These are phyloP conservation scores for Mortierella alpina DNA, from an alignment of 192 early-diverging fungal species.

Conservation along the genomic window DNA sequence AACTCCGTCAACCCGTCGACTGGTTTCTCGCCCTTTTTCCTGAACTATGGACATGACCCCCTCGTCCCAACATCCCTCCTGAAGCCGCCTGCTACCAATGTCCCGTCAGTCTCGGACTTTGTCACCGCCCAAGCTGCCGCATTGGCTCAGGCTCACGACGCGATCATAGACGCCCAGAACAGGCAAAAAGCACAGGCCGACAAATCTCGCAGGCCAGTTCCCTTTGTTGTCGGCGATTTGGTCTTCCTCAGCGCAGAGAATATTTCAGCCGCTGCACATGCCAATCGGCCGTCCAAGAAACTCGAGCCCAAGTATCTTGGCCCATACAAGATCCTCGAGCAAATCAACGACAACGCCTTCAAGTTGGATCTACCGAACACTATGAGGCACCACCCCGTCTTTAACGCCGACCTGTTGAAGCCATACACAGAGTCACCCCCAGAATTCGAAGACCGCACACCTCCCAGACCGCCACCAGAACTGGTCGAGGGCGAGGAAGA, in stretches of 20 bases:
- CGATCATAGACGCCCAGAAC: not conserved
- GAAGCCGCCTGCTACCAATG: constrained; percentile 12
- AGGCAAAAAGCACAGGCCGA: not conserved
- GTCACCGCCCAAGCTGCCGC: not conserved
- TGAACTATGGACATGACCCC: not conserved
- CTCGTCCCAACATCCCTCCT: not conserved
- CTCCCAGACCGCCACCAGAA: not conserved
- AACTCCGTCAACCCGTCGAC: constrained; percentile 49
- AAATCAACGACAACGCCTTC: constrained; percentile 1
- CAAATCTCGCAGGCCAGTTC: not conserved
- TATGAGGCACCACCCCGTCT: not conserved
- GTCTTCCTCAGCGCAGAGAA: constrained; percentile 5
- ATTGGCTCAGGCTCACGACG: not conserved
- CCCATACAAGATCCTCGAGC: constrained; percentile 7
- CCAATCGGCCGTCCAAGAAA: constrained; percentile 3
- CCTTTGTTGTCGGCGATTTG: constrained; percentile 1
- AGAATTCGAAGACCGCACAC: not conserved
- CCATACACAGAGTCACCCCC: not conserved
- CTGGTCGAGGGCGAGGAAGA: not conserved
- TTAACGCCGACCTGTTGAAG: not conserved
- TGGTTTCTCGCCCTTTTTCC: constrained; percentile 28
- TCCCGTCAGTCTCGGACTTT: not conserved
- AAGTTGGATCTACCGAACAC: not conserved
- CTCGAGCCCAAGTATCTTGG: constrained; percentile 9
- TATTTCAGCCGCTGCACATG: constrained; percentile 1